Percentiles rank a stretch among this genome's conserved stretches.
These are phyloP conservation scores for Ploettnerulaceae sp. DNA, from an alignment of 2,329 filamentous ascomycete genomes.

Conservation along the genomic window DNA sequence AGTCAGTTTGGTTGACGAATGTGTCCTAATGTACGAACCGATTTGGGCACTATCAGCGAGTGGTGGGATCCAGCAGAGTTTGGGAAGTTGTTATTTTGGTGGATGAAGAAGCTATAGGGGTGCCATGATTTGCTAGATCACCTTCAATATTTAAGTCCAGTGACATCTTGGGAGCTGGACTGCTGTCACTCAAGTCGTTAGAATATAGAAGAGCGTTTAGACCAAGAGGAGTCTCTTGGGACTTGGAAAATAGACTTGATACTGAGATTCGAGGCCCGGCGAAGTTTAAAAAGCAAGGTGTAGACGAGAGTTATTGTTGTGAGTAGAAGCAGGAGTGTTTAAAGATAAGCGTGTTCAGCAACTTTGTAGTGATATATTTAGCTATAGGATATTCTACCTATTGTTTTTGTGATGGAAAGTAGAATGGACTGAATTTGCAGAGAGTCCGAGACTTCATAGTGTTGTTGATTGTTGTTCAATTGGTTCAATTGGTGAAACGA, in stretches of 20 bases:
- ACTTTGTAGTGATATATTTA: too few species aligned
- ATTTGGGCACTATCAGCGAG: conserved; percentile 30
- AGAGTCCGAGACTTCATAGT: too few species aligned
- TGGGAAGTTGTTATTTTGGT: conserved; percentile 6
- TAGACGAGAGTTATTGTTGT: conserved; percentile 12
- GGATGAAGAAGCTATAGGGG: neutral
- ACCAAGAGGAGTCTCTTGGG: conserved; percentile 5
- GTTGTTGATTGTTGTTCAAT: too few species aligned
- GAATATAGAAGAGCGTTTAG: conserved; percentile 10
- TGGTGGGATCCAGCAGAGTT: conserved; percentile 17
- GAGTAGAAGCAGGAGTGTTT: conserved; percentile 19
- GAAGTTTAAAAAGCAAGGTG: conserved; percentile 4
- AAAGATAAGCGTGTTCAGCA: too few species aligned
- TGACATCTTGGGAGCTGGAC: neutral
- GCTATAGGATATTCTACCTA: too few species aligned
- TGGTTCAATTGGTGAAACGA: too few species aligned
- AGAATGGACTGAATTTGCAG: too few species aligned
- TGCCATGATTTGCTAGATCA: neutral
- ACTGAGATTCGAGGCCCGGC: neutral
- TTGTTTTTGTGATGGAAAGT: too few species aligned
- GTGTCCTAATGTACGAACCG: conserved; percentile 34
- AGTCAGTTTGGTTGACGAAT: conserved; percentile 33
- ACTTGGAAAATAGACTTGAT: neutral
- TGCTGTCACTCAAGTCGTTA: conserved; percentile 6
- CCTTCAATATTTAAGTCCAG: neutral